Conservation (phyloP, 1,139 yeast species). For the Suhomyces ambrosiae region DNA sequence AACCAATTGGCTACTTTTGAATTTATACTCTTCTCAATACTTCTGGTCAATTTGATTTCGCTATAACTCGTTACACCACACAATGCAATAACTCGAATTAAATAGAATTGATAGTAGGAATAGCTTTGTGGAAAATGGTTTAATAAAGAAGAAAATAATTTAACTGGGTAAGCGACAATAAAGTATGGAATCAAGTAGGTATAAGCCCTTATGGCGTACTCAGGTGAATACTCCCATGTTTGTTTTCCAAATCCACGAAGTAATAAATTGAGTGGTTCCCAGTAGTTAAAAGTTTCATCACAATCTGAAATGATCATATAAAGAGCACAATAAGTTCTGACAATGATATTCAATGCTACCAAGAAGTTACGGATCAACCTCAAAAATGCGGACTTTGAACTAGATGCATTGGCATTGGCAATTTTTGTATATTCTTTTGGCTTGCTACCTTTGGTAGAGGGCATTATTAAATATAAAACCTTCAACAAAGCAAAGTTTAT, state of each 20-base stretch:
- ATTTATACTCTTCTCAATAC: constrained; percentile 41
- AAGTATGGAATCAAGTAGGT: constrained; percentile 64
- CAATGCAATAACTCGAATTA: constrained; percentile 53
- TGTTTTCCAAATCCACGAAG: constrained; percentile 85
- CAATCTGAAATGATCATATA: constrained; percentile 79
- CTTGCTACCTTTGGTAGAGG: not conserved
- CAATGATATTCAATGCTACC: constrained; percentile 30
- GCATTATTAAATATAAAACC: not conserved
- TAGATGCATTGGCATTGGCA: not conserved
- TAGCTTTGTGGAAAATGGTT: constrained; percentile 30
- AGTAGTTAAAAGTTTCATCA: constrained; percentile 77
- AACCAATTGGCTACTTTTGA: constrained; percentile 58
- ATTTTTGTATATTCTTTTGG: constrained; percentile 1
- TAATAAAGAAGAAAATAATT: constrained; percentile 15
- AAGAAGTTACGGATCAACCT: constrained; percentile 5
- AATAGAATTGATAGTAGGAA: constrained; percentile 46
- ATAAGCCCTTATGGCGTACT: constrained; percentile 85
- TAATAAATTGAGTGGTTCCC: constrained; percentile 87
- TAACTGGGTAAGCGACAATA: constrained; percentile 41
- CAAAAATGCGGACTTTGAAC: not conserved
- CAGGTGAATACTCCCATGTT: constrained; percentile 97
- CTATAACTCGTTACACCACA: constrained; percentile 55
- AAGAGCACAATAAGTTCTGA: constrained; percentile 50
- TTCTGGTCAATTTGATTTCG: constrained; percentile 53
- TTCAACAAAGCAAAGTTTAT: too few species aligned